These are phyloP conservation scores for Emericellopsis terricola DNA, from an alignment of 495 filamentous ascomycete genomes.

Conservation along the genomic window DNA sequence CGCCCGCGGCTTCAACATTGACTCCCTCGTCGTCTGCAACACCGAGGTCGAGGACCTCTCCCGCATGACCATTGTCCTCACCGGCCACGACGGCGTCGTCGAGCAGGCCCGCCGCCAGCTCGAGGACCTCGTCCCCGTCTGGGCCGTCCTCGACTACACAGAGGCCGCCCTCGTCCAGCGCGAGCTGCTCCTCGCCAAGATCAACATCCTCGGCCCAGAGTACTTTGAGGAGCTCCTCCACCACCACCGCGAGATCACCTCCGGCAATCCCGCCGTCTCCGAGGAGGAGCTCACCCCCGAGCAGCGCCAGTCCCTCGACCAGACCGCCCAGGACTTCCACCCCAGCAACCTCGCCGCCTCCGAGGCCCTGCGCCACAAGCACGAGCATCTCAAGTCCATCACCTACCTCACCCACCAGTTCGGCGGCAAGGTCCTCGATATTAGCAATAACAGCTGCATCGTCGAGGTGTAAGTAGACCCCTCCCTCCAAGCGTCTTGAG, in stretches of 20 bases:
- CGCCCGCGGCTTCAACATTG: constrained; percentile 96
- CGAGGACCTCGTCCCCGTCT: constrained; percentile 92
- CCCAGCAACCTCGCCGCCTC: constrained; percentile 66
- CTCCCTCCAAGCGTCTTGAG: background rate
- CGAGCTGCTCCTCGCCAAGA: constrained; percentile 88
- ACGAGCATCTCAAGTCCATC: constrained; percentile 87
- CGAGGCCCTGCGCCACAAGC: constrained; percentile 85
- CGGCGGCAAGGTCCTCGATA: constrained; percentile 91
- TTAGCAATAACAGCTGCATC: constrained; percentile 95
- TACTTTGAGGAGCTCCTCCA: constrained; percentile 93
- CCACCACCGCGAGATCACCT: constrained; percentile 68
- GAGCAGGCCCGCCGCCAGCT: constrained; percentile 93
- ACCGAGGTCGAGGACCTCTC: constrained; percentile 96
- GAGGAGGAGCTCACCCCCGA: constrained; percentile 14
- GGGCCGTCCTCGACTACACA: constrained; percentile 96
- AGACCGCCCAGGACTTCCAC: constrained; percentile 53
- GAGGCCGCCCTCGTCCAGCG: constrained; percentile 85
- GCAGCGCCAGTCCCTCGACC: constrained; percentile 15
- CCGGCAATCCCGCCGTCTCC: constrained; percentile 10
- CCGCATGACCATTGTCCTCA: constrained; percentile 95
- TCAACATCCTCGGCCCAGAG: constrained; percentile 88
- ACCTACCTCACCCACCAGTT: constrained; percentile 95
- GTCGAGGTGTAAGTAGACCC: constrained; percentile 67
- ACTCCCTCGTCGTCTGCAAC: constrained; percentile 91
- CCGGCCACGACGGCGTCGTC: constrained; percentile 90